Percentiles rank a stretch among this genome's conserved stretches.
These are phyloP conservation scores for Tuber microsphaerosporum DNA, from an alignment of 495 filamentous ascomycete species.

Conservation along the genomic window DNA sequence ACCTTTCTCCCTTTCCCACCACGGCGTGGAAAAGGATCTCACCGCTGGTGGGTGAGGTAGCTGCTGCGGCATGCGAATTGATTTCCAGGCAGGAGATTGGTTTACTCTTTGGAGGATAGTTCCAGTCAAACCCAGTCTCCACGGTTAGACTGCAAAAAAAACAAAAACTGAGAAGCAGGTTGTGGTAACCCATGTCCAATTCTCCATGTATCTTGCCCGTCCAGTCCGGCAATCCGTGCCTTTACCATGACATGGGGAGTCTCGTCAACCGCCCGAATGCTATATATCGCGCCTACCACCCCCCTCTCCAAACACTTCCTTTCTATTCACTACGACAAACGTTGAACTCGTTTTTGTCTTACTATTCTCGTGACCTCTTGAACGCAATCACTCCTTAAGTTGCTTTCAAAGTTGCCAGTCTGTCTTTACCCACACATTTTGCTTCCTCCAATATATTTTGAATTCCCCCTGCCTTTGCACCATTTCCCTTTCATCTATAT, in stretches of 20 bases:
- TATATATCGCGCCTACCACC: conserved; percentile 35
- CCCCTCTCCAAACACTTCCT: conserved; percentile 7
- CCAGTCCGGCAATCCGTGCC: not conserved
- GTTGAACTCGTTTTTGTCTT: conserved; percentile 22
- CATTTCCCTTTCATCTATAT: not conserved
- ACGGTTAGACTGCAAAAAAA: not conserved
- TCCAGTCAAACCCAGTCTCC: not conserved
- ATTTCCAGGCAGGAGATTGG: not conserved
- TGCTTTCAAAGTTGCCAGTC: conserved; percentile 36
- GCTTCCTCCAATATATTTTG: not conserved
- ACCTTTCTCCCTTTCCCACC: not conserved
- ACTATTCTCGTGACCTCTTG: conserved; percentile 22
- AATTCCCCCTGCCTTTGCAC: not conserved
- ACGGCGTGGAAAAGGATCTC: not conserved
- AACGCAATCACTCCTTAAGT: conserved; percentile 41
- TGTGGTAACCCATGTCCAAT: not conserved
- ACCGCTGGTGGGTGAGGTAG: not conserved
- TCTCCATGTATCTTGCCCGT: not conserved
- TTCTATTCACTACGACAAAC: conserved; percentile 26
- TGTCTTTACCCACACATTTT: not conserved
- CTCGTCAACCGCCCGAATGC: conserved; percentile 17
- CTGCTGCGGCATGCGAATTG: not conserved
- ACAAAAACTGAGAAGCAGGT: not conserved
- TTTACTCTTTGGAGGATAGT: not conserved
- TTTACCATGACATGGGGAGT: conserved; percentile 1